These are phyloP conservation scores for Earliella scabrosa DNA, from an alignment of 1,284 basidiomycete genomes.

Conservation along the genomic window DNA sequence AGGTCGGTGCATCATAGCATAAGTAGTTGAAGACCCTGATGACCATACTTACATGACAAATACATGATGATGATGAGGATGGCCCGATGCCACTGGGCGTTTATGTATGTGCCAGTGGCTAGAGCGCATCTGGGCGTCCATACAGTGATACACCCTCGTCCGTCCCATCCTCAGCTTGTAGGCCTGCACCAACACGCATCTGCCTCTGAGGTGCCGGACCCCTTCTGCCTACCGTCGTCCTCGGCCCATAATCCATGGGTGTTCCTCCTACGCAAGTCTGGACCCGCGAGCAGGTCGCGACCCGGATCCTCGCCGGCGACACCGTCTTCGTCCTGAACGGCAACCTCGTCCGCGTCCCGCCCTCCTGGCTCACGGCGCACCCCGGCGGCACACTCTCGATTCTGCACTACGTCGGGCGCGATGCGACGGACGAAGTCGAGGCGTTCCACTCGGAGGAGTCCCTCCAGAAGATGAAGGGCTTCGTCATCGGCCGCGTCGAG, in stretches of 20 bases:
- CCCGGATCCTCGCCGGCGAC: constrained; percentile 78
- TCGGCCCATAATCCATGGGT: constrained; percentile 29
- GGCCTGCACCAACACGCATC: too few species aligned
- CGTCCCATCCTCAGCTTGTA: too few species aligned
- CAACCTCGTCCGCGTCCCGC: constrained; percentile 82
- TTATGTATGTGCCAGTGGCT: too few species aligned
- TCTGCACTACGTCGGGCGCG: constrained; percentile 94
- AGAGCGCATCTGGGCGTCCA: too few species aligned
- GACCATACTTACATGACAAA: too few species aligned
- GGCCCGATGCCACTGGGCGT: too few species aligned
- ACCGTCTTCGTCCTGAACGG: constrained; percentile 81
- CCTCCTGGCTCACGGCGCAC: constrained; percentile 83
- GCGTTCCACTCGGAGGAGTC: constrained; percentile 87
- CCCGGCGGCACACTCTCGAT: constrained; percentile 92
- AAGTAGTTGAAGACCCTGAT: too few species aligned
- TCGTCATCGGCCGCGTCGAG: constrained; percentile 78
- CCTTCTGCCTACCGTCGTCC: not conserved
- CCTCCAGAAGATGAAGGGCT: constrained; percentile 65
- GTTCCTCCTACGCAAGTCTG: constrained; percentile 37
- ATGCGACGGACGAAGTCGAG: constrained; percentile 93
- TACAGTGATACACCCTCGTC: too few species aligned
- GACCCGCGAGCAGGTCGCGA: constrained; percentile 64
- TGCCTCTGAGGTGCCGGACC: too few species aligned
- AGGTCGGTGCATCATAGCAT: too few species aligned
- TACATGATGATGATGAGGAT: too few species aligned